A percentile compares a stretch with the other conserved stretches of the same genome.
Conservation (phyloP, 306 rosid species). For the Coriaria nepalensis region DNA sequence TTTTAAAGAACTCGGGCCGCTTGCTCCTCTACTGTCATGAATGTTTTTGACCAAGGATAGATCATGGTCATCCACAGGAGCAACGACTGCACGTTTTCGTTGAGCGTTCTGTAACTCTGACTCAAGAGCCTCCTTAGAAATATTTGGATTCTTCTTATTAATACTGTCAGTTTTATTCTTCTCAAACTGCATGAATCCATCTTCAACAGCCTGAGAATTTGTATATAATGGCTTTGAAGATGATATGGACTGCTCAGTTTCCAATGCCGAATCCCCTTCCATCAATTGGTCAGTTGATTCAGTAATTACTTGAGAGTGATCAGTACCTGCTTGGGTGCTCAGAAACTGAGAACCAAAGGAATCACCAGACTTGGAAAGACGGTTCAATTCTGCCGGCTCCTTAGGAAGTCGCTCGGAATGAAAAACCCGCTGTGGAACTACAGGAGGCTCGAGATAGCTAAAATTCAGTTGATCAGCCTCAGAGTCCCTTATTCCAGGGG, state of each 20-base stretch:
- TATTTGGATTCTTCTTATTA: constrained; percentile 16
- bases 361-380: constrained; percentile 49
- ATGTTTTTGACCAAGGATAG: constrained; percentile 12
- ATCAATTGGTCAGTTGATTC: constrained; percentile 28
- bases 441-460: constrained; percentile 29
- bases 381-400: constrained; percentile 48
- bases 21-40: constrained; percentile 16
- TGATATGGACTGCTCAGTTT: constrained; percentile 17
- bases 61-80: constrained; percentile 16
- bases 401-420: constrained; percentile 47
- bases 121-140: constrained; percentile 20
- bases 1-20: constrained; percentile 13
- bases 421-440: constrained; percentile 36
- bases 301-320: constrained; percentile 19
- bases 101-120: constrained; percentile 15
- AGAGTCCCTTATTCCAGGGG: constrained; percentile 22
- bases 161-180: constrained; percentile 20
- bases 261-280: constrained; percentile 21
- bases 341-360: constrained; percentile 39
- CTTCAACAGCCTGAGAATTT: constrained; percentile 20
- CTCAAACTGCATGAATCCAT: constrained; percentile 17
- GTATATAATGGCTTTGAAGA: constrained; percentile 18
- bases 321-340: constrained; percentile 29
- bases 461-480: constrained; percentile 25
- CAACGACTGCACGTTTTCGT: constrained; percentile 1